Base-by-base conservation (phyloP, 2,329 filamentous ascomycete genomes). In the Pestalotiopsis sp. region DNA sequence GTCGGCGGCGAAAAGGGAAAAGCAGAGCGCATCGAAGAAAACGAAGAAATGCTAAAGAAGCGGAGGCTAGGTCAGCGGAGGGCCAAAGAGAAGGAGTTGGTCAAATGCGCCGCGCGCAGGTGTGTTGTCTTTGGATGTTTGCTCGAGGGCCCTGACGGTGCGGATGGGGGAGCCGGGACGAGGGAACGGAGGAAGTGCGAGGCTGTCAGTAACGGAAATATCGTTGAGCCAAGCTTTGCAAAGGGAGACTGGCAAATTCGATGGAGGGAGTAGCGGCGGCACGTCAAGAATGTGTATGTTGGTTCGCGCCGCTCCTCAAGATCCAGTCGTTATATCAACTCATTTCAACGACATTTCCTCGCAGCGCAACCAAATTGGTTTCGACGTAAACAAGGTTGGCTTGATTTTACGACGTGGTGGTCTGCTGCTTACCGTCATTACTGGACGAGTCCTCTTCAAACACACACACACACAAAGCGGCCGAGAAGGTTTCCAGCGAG, bases 181-280 rank as follows among this genome's bases (percentile, higher is more conserved):
- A 65, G 69, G 12, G 74, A 11, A 5, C 77, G 77, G 70, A 81
- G 82, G 68, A 83, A 86, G 71, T 89, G 87, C 68, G 88, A 90
- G 75, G 88, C 87, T 7, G 79, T 90, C 2, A 89, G 90, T 87
- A 81, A 83, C 56, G 86, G 86, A 1, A 82, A 82, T 59, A 85
- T 90, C 3, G 87, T 90, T 0, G 88, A 90, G 74, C 83, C 86
- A 3, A 87, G 85, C 68, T 90, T 86, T 76, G 87, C 87, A 0
- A 91, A 90, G 71, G 88, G 88, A 0, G 84, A 90, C 60, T 90
- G 87, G 88, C 82, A 81, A 0, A 82, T 90, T 12, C 75, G 87
- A 69, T 90, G 87, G 87, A 81, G 87, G 69, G 86, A 89, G 45
- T 75, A 59, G 45, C 20, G 45, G 17, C 41, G 31, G 31, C 3